A percentile compares a stretch with the other conserved stretches of the same genome.
Conservation (phyloP, 148 eudicot species). For the Heliosperma pusillum region DNA sequence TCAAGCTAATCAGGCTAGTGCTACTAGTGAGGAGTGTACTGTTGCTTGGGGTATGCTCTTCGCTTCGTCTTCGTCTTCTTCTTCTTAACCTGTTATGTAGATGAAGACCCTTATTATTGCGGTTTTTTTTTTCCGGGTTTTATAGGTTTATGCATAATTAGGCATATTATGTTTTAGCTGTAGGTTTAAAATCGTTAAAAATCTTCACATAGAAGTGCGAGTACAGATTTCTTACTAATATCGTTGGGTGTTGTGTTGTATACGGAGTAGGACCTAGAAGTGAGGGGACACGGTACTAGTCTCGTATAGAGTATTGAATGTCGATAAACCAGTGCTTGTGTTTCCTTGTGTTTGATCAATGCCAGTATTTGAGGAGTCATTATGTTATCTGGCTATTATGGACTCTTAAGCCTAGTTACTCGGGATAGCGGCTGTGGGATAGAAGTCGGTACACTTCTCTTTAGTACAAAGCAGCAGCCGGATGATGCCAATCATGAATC, state of each 20-base stretch:
- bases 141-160: neutral
- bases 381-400: too few relatives aligned
- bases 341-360: neutral
- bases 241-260: neutral
- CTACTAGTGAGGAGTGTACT: slow-evolving; percentile 89
- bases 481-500: neutral
- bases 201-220: too few relatives aligned
- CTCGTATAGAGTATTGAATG: neutral
- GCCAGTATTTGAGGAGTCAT: neutral
- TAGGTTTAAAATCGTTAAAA: neutral
- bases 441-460: neutral
- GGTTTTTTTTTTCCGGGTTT: neutral
- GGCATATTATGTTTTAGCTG: too few relatives aligned
- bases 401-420: too few relatives aligned
- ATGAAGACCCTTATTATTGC: neutral
- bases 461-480: neutral
- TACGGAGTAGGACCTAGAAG: neutral
- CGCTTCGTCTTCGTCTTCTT: neutral
- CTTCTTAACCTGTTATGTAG: neutral
- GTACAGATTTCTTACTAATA: too few relatives aligned
- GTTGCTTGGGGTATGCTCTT: slow-evolving; percentile 87
- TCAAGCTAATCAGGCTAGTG: slow-evolving; percentile 94
- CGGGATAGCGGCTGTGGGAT: too few relatives aligned
- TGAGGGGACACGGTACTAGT: too few relatives aligned
- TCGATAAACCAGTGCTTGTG: neutral